Evolutionary conservation across 1,284 basidiomycete genomes (phyloP).

Genomic region (Tetrapyrgos nigripes): DNA sequence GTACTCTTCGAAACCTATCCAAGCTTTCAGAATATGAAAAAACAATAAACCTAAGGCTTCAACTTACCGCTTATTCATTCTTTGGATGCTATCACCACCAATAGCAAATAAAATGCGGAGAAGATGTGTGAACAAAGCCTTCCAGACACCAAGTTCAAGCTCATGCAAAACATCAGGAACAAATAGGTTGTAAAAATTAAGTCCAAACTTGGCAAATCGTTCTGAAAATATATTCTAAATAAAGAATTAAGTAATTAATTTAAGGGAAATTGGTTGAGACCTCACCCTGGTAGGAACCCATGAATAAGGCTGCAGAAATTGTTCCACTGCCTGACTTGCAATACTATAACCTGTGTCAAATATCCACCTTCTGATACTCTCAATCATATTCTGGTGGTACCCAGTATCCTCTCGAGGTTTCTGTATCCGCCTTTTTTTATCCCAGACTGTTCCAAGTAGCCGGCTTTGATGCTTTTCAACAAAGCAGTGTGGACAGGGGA

Average conservation of each 20-base stretch:
- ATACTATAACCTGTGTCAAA: slow-evolving; percentile 1
- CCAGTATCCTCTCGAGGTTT: neutral
- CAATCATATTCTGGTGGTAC: neutral
- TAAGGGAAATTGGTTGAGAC: neutral
- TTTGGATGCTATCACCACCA: slow-evolving; percentile 5
- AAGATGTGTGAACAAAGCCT: slow-evolving; percentile 27
- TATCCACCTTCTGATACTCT: neutral
- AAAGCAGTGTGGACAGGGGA: slow-evolving; percentile 25
- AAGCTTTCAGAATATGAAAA: neutral
- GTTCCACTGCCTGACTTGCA: neutral
- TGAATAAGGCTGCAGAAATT: neutral
- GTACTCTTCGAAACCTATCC: slow-evolving; percentile 12
- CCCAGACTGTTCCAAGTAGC: slow-evolving; percentile 7
- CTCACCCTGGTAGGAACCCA: slow-evolving; percentile 8
- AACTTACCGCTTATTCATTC: slow-evolving; percentile 14
- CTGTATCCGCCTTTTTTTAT: neutral
- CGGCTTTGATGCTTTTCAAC: slow-evolving; percentile 12
- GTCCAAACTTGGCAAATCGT: neutral
- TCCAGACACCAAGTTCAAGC: slow-evolving; percentile 31
- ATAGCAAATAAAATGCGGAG: slow-evolving; percentile 24
- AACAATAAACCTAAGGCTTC: neutral
- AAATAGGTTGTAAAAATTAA: slow-evolving; percentile 17
- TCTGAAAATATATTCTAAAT: slow-evolving; percentile 13
- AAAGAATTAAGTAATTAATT: neutral
- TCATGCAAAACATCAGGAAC: slow-evolving; percentile 22